Evolutionary conservation across 2,329 filamentous ascomycete genomes (phyloP), one percentile per base, ranked within the genome.

Genomic region (Nannizziopsis arthrosporioides): DNA sequence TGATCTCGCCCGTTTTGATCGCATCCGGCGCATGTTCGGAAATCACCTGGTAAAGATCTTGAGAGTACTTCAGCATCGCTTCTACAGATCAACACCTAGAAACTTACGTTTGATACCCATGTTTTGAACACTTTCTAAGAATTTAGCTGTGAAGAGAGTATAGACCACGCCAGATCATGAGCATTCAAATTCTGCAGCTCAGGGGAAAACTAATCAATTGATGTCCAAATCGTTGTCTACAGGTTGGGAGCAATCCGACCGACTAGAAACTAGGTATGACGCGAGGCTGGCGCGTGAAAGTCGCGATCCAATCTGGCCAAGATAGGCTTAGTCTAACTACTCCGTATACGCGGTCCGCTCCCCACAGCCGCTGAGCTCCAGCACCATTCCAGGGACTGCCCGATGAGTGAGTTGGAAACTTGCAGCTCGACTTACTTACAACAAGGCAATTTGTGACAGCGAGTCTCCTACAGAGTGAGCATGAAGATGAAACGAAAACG

Each of bases 1-100:
- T 98, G 75, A 98, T 98, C 63, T 98, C 92, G 52, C 92, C 87
- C 62, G 88, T 84, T 69, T 95, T 96, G 74, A 95, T 79, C 31
- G 92, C 84, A 69, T 89, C 85, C n/a, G 92, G 92, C 56, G 88
- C 85, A 71, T 96, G 84, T 63, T 95, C 89, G 61, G 85, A 84
- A 68, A 92, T 87, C 65, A 92, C 82, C 56, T 79, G 76, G 66
- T 82, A 87, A 38, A 92, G 77, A 59, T 85, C 79, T 73, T 54
- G 18, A 10, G 19, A 12, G 9, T 3, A 30, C 32, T 38, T 22
- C n/a, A 8, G 14, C 32, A 22, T 46, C n/a, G 27, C 41, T 30
- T 44, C 43, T 38, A 15, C 32, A 17, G n/a, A n/a, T 27, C n/a
- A 18, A 9, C 22, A 27, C 7, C 22, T 17, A 27, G 4, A 42